Percentiles rank a stretch among this genome's conserved stretches.
Conservation (phyloP, 2,329 filamentous ascomycete genomes). For the Harringtonia lauricola region DNA sequence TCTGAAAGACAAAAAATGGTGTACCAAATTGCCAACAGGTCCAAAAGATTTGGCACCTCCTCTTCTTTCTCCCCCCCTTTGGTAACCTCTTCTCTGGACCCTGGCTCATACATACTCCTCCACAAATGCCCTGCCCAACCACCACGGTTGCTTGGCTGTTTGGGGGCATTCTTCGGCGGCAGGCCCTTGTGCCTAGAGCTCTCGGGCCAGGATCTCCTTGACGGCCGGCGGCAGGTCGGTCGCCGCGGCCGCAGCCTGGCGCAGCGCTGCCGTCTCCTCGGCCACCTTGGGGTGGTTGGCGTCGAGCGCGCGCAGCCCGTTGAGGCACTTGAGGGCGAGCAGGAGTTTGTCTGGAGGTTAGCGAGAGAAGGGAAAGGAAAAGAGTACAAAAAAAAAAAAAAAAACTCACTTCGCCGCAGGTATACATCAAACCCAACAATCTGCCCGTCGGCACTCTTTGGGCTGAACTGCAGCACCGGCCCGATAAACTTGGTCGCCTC, state of each 20-base stretch:
- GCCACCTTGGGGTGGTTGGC: conserved; percentile 60
- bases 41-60: too few relatives aligned
- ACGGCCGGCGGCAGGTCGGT: conserved; percentile 53
- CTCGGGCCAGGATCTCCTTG: conserved; percentile 56
- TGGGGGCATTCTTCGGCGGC: too few relatives aligned
- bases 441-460: conserved; percentile 72
- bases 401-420: conserved; percentile 62
- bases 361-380: not conserved
- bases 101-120: too few relatives aligned
- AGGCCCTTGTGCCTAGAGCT: too few relatives aligned
- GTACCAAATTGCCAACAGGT: too few relatives aligned
- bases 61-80: too few relatives aligned
- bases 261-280: conserved; percentile 62
- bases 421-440: conserved; percentile 84
- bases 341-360: conserved; percentile 62
- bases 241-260: conserved; percentile 45
- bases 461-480: conserved; percentile 72
- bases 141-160: too few relatives aligned
- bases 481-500: conserved; percentile 80
- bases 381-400: not conserved
- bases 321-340: conserved; percentile 76
- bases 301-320: conserved; percentile 60
- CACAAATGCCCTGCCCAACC: too few relatives aligned
- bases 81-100: too few relatives aligned
- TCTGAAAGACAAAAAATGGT: not conserved